phyloP scores from a whole-genome alignment of 495 filamentous ascomycete genomes.

The Penicillium paradoxum region DNA sequence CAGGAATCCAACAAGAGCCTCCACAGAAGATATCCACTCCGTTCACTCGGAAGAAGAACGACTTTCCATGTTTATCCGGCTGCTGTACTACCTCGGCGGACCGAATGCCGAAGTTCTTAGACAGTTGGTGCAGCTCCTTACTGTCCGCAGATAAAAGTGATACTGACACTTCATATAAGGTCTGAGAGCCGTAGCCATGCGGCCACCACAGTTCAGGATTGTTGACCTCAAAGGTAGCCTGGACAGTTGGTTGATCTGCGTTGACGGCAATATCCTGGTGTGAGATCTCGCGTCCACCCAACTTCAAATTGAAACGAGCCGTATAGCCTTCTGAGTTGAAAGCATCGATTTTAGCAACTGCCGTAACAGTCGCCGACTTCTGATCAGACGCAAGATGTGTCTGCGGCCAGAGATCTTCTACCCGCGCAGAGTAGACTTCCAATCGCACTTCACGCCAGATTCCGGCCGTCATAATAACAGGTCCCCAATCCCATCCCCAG shows the following conservation, averaged over 20 bases:
- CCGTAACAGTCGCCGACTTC: conserved; percentile 41
- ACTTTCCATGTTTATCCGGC: conserved; percentile 64
- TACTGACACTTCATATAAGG: conserved; percentile 62
- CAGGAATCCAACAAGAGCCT: conserved; percentile 86
- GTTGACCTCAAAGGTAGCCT: conserved; percentile 51
- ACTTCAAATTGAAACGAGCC: conserved; percentile 55
- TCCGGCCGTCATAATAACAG: conserved; percentile 70
- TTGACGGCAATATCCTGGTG: conserved; percentile 46
- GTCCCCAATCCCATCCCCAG: conserved; percentile 96
- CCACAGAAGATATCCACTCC: conserved; percentile 81
- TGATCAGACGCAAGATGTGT: conserved; percentile 46
- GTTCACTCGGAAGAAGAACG: conserved; percentile 82
- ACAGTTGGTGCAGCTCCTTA: conserved; percentile 45
- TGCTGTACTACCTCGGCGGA: conserved; percentile 67
- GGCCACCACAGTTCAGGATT: conserved; percentile 78
- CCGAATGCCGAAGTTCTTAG: conserved; percentile 69
- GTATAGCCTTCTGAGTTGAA: conserved; percentile 17
- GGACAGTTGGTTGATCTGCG: conserved; percentile 36
- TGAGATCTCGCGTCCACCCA: conserved; percentile 50
- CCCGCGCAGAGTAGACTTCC: conserved; percentile 63
- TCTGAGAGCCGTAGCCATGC: conserved; percentile 68
- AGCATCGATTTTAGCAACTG: background rate
- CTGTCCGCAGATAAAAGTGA: conserved; percentile 49
- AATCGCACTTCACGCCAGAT: conserved; percentile 75
- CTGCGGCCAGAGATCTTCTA: background rate